phyloP scores from a whole-genome alignment of 495 filamentous ascomycete genomes.

The Talaromyces liani region DNA sequence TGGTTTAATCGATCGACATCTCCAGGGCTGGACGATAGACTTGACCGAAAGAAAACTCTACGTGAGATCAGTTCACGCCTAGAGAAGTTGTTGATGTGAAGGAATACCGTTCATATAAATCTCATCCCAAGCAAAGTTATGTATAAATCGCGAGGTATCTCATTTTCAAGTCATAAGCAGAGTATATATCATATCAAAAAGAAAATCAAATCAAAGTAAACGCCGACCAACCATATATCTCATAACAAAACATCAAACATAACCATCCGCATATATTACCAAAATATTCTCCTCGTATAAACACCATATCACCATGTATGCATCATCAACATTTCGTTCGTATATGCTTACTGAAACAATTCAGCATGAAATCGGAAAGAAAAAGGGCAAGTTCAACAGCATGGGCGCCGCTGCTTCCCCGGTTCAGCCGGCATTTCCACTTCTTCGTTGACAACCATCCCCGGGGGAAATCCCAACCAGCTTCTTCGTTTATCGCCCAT shows the following conservation, averaged over 20 bases:
- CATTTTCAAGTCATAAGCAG: background rate
- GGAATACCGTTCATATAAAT: too few relatives aligned
- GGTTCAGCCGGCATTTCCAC: conserved; percentile 13
- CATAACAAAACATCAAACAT: background rate
- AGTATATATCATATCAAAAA: background rate
- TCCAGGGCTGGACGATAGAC: too few relatives aligned
- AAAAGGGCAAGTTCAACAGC: background rate
- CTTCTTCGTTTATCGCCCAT: conserved; percentile 39
- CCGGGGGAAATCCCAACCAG: conserved; percentile 46
- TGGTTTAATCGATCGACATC: too few relatives aligned
- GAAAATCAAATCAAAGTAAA: background rate
- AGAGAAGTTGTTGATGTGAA: background rate
- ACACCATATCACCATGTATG: background rate
- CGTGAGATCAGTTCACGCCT: background rate
- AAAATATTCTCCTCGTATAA: background rate
- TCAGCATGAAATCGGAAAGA: background rate
- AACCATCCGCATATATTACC: background rate
- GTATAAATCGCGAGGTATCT: background rate
- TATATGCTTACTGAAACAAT: background rate
- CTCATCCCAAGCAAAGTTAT: background rate
- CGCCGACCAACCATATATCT: background rate
- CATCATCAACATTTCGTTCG: background rate
- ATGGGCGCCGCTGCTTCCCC: background rate
- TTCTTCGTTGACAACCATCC: conserved; percentile 26
- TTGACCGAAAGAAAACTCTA: too few relatives aligned